These are phyloP conservation scores for Nakazawaea anatomiae DNA, from an alignment of 805 yeast species.

Conservation along the genomic window DNA sequence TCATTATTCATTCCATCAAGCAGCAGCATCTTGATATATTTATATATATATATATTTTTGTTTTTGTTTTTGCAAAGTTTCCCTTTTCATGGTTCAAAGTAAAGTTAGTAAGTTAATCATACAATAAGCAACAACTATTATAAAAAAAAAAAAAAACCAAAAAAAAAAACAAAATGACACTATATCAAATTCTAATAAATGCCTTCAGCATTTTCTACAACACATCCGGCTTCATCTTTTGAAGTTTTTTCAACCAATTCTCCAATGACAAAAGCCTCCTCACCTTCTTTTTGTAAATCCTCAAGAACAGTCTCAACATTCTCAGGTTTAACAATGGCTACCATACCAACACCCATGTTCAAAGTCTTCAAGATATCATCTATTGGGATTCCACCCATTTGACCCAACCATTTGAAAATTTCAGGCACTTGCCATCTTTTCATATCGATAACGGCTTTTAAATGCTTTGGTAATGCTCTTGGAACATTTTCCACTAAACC, in stretches of 20 bases:
- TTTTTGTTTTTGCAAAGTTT: neutral
- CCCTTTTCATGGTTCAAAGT: no score
- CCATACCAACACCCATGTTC: constrained; percentile 97
- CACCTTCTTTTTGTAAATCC: constrained; percentile 59
- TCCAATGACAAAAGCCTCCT: constrained; percentile 70
- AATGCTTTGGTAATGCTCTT: constrained; percentile 76
- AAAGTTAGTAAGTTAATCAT: no score
- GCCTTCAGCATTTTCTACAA: constrained; percentile 43
- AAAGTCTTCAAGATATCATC: constrained; percentile 84
- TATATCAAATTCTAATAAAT: constrained; percentile 24
- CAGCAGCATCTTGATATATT: neutral
- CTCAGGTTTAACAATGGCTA: constrained; percentile 67
- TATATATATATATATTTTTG: no score
- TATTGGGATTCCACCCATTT: constrained; percentile 84
- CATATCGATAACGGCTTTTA: constrained; percentile 80
- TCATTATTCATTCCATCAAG: neutral
- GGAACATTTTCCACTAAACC: constrained; percentile 96
- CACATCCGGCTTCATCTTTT: constrained; percentile 52
- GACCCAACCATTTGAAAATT: constrained; percentile 92
- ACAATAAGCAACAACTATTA: neutral
- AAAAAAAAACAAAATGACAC: neutral
- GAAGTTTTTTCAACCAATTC: constrained; percentile 41
- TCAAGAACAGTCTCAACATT: constrained; percentile 53
- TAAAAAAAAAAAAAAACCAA: neutral
- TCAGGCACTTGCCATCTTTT: constrained; percentile 77